Evolutionary conservation across 2,329 filamentous ascomycete species (phyloP).

Genomic region (Gyromitra esculenta): DNA sequence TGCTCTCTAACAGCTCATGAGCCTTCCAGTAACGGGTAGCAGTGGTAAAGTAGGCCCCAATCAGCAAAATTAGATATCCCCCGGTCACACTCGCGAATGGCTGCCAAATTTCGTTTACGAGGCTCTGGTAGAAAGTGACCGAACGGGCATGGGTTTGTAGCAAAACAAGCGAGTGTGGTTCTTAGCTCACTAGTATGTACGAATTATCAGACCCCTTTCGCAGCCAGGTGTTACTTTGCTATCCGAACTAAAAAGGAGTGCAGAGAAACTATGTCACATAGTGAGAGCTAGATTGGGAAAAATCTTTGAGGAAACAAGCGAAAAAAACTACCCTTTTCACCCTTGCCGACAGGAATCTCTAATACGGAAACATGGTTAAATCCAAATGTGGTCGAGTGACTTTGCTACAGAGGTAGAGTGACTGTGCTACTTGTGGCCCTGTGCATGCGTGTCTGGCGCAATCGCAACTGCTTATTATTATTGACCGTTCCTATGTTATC

Average conservation of each 20-base stretch:
- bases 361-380: neutral
- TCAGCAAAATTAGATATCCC: too few species aligned
- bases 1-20: too few species aligned
- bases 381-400: neutral
- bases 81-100: too few species aligned
- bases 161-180: too few species aligned
- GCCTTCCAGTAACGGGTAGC: too few species aligned
- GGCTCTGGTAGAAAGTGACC: too few species aligned
- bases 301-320: neutral
- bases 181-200: neutral
- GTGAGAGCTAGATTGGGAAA: neutral
- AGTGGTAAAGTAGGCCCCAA: too few species aligned
- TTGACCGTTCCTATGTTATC: neutral
- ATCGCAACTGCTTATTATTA: neutral
- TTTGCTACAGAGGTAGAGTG: neutral
- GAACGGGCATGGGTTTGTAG: too few species aligned
- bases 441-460: neutral
- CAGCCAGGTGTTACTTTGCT: neutral
- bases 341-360: neutral
- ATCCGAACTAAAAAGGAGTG: neutral
- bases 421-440: neutral
- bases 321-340: neutral
- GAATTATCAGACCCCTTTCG: neutral
- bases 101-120: too few species aligned
- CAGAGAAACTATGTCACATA: neutral